phyloP scores from a whole-genome alignment of 345 rosid species.

The Bretschneidera sinensis region DNA sequence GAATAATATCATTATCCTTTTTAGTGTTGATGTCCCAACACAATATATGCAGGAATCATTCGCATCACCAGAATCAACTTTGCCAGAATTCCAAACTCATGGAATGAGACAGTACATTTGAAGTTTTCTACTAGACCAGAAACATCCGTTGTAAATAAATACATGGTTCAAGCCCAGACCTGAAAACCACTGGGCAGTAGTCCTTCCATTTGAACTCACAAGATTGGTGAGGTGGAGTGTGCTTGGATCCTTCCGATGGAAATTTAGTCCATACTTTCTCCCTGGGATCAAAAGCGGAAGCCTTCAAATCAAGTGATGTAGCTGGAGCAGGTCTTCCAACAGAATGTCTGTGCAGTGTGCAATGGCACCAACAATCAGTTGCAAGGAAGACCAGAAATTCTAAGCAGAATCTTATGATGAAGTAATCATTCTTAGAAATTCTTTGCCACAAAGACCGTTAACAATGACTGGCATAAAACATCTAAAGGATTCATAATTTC shows the following conservation, averaged over 20 bases:
- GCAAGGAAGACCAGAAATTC: background rate
- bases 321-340: slow-evolving; percentile 94
- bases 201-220: slow-evolving; percentile 95
- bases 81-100: background rate
- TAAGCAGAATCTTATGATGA: background rate
- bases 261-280: slow-evolving; percentile 97
- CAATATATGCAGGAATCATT: background rate
- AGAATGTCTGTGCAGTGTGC: slow-evolving; percentile 76
- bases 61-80: background rate
- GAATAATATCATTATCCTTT: background rate
- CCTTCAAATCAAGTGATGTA: slow-evolving; percentile 72
- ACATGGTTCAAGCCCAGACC: slow-evolving; percentile 35
- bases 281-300: slow-evolving; percentile 90
- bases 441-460: background rate
- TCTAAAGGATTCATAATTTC: too few relatives aligned
- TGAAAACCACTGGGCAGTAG: slow-evolving; percentile 94
- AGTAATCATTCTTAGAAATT: background rate
- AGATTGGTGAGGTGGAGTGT: slow-evolving; percentile 95
- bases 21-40: background rate
- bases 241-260: slow-evolving; percentile 88
- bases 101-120: too few relatives aligned
- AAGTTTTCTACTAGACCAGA: background rate
- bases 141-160: slow-evolving; percentile 1
- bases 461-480: background rate
- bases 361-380: slow-evolving; percentile 7